Percentiles rank a stretch among this genome's conserved stretches.
Conservation (phyloP, 345 rosid genomes). For the Hevea brasiliensis region DNA sequence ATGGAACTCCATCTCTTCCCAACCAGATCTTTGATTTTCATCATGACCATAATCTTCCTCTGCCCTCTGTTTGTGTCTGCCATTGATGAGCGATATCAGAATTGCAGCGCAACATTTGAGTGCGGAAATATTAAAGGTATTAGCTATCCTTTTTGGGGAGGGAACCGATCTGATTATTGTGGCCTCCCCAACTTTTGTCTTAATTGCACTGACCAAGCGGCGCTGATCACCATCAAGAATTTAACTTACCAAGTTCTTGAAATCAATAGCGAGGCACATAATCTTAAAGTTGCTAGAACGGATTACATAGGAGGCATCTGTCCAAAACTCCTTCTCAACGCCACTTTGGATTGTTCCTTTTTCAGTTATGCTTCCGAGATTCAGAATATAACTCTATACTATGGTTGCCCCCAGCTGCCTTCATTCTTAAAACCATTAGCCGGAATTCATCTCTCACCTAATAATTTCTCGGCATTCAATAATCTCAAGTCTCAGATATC, state of each 20-base stretch:
- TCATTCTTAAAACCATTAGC: not conserved
- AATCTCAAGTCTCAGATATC: too few species aligned
- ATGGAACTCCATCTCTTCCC: not conserved
- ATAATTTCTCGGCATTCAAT: too few species aligned
- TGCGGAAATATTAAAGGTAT: constrained; percentile 27
- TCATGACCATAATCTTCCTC: not conserved
- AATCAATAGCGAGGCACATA: not conserved
- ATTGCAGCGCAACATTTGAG: constrained; percentile 21
- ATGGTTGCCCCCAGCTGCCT: constrained; percentile 20
- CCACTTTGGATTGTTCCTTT: not conserved
- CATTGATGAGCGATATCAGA: constrained; percentile 2
- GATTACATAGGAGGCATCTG: constrained; percentile 29
- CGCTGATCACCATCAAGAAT: constrained; percentile 25
- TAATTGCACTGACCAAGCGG: constrained; percentile 14
- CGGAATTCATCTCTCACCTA: too few species aligned
- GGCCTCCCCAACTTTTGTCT: constrained; percentile 33
- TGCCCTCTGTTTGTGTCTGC: not conserved
- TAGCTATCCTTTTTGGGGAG: constrained; percentile 40
- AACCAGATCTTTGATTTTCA: not conserved
- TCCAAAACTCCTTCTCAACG: not conserved
- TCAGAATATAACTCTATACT: constrained; percentile 24
- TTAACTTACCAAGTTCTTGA: constrained; percentile 30
- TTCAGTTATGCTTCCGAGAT: not conserved
- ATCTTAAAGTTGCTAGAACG: constrained; percentile 24
- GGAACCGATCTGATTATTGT: constrained; percentile 19